Base-by-base conservation (phyloP, 2,329 filamentous ascomycete genomes). In the Exophiala dermatitidis region DNA sequence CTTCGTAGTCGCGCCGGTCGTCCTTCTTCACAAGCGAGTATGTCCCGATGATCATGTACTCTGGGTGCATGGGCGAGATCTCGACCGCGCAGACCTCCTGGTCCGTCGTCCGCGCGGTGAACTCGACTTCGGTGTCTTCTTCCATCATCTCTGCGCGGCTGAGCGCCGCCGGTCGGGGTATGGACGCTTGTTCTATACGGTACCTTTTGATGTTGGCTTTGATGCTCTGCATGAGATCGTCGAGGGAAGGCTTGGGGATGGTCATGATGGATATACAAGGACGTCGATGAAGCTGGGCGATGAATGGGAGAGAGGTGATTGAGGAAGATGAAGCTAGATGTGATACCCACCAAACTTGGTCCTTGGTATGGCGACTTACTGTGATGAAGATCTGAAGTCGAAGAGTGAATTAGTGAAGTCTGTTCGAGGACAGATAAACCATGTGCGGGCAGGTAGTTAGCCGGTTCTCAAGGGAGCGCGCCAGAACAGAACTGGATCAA, bases 191-290 rank as follows among this genome's bases (percentile, higher is more conserved):
- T 47, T 49, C 42, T 47, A 46, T 38, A 28, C 32, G 43, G 32
- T 46, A 44, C 28, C 19, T 45, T 49, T 37, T 47, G 52, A 58
- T 32, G 48, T 48, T 54, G 52, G 42, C 50, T 46, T 52, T 57
- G 7, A 52, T 40, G 9, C 26, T 48, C 28, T 53, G 33, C 40
- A 57, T 50, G 9, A 57, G 44, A 19, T 57, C 51, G 28, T 36
- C 48, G 40, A 57, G 49, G 28, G 55, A 53, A 19, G 36, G 33
- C 41, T 41, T 40, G 4, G 55, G 45, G 9, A 43, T 32, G 7
- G 48, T 34, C 55, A 57, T 57, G 38, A 36, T 54, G 47, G 32
- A 3, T 61, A 63, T 9, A 71, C 74, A 42, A 64, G 63, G 48
- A 52, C 19, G 12, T 26, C 2, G 9, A 41, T 48, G 32, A n/a